Base-by-base conservation (phyloP, 257 asterid genomes). In the Pogostemon cablin region DNA sequence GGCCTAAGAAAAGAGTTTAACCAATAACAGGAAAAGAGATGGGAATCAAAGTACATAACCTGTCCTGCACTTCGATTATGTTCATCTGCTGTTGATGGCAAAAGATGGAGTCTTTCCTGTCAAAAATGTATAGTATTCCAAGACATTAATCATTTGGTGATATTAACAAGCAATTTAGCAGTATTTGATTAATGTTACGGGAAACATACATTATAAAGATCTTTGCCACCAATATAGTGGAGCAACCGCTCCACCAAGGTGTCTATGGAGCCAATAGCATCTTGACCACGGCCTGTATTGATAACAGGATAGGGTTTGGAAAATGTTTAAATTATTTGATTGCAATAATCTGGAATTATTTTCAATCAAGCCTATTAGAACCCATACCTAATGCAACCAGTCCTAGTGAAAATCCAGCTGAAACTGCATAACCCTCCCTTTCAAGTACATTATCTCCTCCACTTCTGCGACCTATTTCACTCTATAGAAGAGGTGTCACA, bases 391-490 rank as follows among this genome's bases (percentile, higher is more conserved):
- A 85, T 57, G 93, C 95, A 77, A 93, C 96, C 75, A 93, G 91
- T 66, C 98, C 99, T 71, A 93, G 80, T 34, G 98, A 81, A 77
- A 89, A 89, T 78, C 99, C 99, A 3, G 98, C 98, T 59, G 99
- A 87, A 86, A 89, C 93, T 63, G 98, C 91, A 83, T 93, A 93
- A 41, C 98, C 99, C 85, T 93, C 99, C 85, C 99, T 87, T 78
- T 93, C 99, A 77, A 86, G 98, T 72, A 91, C 99, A 80, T 93
- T 91, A 75, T 93, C 99, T 70, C 99, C 98, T 79, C 98, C 98
- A 84, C 99, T 93, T 85, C 99, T 89, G 62, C 98, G 98, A 48
- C 99, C 96, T 53, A 93, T 89, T 84, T 93, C 99, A 83, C 90
- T 87, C 98, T 15, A 15, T 93, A 89, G 68, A 72, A 74, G 74